Percentiles rank a stretch among this genome's conserved stretches.
phyloP scores from a whole-genome alignment of 345 rosid species.

The Citrus reticulata region DNA sequence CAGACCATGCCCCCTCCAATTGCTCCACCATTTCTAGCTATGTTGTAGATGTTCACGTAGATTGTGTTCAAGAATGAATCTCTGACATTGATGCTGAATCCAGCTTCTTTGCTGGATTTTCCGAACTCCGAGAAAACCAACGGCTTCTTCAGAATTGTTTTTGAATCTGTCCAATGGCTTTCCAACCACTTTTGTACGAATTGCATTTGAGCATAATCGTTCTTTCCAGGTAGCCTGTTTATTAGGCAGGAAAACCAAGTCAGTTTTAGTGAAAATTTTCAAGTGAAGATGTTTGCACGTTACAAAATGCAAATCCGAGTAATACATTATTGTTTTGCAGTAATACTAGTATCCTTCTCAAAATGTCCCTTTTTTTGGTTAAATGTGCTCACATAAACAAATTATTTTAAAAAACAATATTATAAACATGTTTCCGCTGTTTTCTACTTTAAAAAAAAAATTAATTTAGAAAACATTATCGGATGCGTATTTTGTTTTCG shows the following conservation, averaged over 20 bases:
- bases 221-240: slow-evolving; percentile 28
- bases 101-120: slow-evolving; percentile 30
- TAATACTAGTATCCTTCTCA: too few species aligned
- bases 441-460: too few species aligned
- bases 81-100: slow-evolving; percentile 18
- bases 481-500: too few species aligned
- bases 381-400: too few species aligned
- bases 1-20: slow-evolving; percentile 43
- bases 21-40: slow-evolving; percentile 30
- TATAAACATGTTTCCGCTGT: too few species aligned
- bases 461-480: too few species aligned
- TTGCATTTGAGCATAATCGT: slow-evolving; percentile 16
- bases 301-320: too few species aligned
- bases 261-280: neutral
- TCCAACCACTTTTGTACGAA: slow-evolving; percentile 36
- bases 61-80: slow-evolving; percentile 27
- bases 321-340: too few species aligned
- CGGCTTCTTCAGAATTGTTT: slow-evolving; percentile 32
- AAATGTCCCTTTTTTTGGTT: too few species aligned
- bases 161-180: slow-evolving; percentile 35
- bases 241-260: neutral
- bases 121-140: slow-evolving; percentile 46
- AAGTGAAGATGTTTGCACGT: too few species aligned
- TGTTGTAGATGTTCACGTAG: slow-evolving; percentile 22
- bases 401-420: too few species aligned